Percentiles rank a stretch among this genome's conserved stretches.
phyloP scores from a whole-genome alignment of 139 green algal genomes.

The Volvox africanus region DNA sequence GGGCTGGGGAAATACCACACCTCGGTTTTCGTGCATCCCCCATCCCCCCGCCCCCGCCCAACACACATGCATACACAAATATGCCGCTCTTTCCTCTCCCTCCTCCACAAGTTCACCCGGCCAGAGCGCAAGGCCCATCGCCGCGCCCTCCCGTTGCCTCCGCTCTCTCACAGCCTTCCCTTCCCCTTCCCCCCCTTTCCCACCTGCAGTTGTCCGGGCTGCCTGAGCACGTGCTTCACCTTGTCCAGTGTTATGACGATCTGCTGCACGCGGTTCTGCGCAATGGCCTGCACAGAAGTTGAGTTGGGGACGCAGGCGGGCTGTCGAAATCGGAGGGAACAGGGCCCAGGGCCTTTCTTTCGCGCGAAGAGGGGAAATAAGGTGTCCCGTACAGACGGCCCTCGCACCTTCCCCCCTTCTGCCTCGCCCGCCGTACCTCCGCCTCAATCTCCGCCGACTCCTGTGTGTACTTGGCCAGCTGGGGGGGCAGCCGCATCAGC shows the following conservation, averaged over 20 bases:
- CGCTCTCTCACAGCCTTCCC: too few relatives aligned
- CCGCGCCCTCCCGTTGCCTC: too few relatives aligned
- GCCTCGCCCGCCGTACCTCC: neutral
- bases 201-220: constrained; percentile 57
- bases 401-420: neutral
- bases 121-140: too few relatives aligned
- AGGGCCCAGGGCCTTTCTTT: neutral
- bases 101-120: too few relatives aligned
- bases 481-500: constrained; percentile 67
- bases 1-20: too few relatives aligned
- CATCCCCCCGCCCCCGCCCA: too few relatives aligned
- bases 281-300: constrained; percentile 54
- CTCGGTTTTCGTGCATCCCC: too few relatives aligned
- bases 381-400: neutral
- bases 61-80: too few relatives aligned
- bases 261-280: constrained; percentile 84
- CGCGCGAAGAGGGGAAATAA: neutral
- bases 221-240: constrained; percentile 78
- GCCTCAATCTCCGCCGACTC: constrained; percentile 44
- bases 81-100: too few relatives aligned
- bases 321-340: neutral
- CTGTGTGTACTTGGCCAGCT: constrained; percentile 34
- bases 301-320: neutral
- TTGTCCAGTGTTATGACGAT: constrained; percentile 94
- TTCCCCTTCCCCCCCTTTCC: neutral